Evolutionary conservation across 2,329 filamentous ascomycete genomes (phyloP).

Genomic region (Aureobasidium vineae): DNA sequence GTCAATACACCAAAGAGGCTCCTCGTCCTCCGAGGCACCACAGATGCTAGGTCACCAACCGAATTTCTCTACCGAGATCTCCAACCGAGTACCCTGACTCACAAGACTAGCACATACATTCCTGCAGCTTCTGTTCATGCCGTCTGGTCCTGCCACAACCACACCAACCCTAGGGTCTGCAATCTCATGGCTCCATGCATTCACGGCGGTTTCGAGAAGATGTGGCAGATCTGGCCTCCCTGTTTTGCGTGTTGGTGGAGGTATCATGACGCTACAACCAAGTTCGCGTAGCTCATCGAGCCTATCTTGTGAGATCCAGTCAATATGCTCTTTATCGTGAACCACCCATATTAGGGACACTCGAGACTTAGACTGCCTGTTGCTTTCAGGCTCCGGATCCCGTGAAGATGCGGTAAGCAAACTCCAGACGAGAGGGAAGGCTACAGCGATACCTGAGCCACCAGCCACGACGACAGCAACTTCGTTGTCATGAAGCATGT

Average conservation of each 20-base stretch:
- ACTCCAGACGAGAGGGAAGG: slow-evolving; percentile 60
- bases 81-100: slow-evolving; percentile 50
- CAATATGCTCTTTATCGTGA: slow-evolving; percentile 52
- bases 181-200: slow-evolving; percentile 30
- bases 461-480: slow-evolving; percentile 59
- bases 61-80: slow-evolving; percentile 64
- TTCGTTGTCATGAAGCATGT: slow-evolving; percentile 52
- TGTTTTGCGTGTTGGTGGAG: slow-evolving; percentile 54
- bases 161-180: slow-evolving; percentile 47
- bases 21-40: background rate
- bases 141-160: slow-evolving; percentile 62
- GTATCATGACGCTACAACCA: slow-evolving; percentile 55
- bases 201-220: slow-evolving; percentile 45
- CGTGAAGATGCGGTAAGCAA: slow-evolving; percentile 30
- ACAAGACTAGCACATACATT: slow-evolving; percentile 57
- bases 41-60: slow-evolving; percentile 53
- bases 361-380: slow-evolving; percentile 33
- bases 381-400: slow-evolving; percentile 31
- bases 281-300: slow-evolving; percentile 50
- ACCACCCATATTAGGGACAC: slow-evolving; percentile 61
- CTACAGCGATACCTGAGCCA: slow-evolving; percentile 64
- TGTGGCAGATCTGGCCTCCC: slow-evolving; percentile 54
- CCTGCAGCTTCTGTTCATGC: slow-evolving; percentile 59
- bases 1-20: background rate
- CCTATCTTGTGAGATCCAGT: slow-evolving; percentile 54